Percentiles rank a stretch among this genome's conserved stretches.
phyloP scores from a whole-genome alignment of 2,329 filamentous ascomycete genomes.

The Gaeumannomyces tritici region DNA sequence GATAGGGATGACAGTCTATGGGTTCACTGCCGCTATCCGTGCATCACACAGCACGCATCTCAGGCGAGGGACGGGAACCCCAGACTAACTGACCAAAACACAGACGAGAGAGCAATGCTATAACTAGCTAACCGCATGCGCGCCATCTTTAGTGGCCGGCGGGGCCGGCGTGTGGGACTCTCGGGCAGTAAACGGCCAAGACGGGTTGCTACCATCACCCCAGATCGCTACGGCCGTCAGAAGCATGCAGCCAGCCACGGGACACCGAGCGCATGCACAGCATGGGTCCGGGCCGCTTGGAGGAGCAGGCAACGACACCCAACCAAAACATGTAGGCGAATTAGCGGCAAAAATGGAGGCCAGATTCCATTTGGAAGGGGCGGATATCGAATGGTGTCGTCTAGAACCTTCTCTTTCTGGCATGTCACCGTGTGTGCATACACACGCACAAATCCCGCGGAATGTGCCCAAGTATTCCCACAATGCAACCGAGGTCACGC shows the following conservation, averaged over 20 bases:
- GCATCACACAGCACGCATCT: no score
- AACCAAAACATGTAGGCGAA: no score
- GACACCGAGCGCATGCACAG: background rate
- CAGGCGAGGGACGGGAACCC: no score
- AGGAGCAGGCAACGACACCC: background rate
- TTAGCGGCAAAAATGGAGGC: background rate
- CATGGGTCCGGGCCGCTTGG: background rate
- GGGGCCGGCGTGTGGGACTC: no score
- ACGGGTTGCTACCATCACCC: no score
- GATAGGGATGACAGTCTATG: no score
- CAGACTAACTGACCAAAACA: no score
- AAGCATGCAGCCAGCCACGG: background rate
- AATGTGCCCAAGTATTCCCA: background rate
- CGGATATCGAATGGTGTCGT: background rate
- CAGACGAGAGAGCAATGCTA: background rate
- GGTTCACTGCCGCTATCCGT: no score
- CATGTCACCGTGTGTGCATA: no score
- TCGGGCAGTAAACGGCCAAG: no score
- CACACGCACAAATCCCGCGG: constrained; percentile 2
- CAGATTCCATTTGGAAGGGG: background rate
- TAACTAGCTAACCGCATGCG: background rate
- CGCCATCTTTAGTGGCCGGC: no score
- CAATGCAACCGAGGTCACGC: background rate
- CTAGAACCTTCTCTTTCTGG: background rate
- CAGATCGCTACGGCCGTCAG: background rate